Percentiles rank a stretch among this genome's conserved stretches.
phyloP scores from a whole-genome alignment of 176 grass and related monocot genomes.

The Aegilops speltoides region DNA sequence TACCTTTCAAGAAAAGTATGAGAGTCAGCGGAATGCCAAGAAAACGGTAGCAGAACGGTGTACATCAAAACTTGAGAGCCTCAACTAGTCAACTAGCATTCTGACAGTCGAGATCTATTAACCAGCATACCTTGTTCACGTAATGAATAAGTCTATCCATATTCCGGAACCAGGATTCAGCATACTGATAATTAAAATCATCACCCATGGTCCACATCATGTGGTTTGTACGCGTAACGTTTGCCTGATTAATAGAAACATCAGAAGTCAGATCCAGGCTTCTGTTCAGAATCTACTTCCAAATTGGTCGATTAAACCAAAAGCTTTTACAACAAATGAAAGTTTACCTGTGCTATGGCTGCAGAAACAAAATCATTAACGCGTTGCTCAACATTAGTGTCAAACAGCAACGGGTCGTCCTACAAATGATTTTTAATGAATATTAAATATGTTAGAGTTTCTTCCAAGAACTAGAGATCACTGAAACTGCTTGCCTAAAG shows the following conservation, averaged over 20 bases:
- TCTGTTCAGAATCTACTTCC: constrained; percentile 26
- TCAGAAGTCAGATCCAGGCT: constrained; percentile 8
- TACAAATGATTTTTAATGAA: constrained; percentile 40
- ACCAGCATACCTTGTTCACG: constrained; percentile 80
- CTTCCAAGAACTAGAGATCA: neutral
- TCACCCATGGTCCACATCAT: constrained; percentile 99
- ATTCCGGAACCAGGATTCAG: constrained; percentile 92
- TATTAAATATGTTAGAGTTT: neutral
- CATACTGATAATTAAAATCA: constrained; percentile 93
- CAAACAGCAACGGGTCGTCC: constrained; percentile 78
- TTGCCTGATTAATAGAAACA: constrained; percentile 57
- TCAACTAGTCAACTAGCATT: neutral
- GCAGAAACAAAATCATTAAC: constrained; percentile 83
- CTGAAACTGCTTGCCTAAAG: constrained; percentile 1
- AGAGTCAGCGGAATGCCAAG: neutral
- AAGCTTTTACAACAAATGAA: neutral
- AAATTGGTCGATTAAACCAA: constrained; percentile 14
- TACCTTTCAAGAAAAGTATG: neutral
- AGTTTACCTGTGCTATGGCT: constrained; percentile 79
- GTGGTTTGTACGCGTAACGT: constrained; percentile 83
- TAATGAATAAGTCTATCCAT: constrained; percentile 95
- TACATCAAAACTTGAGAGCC: neutral
- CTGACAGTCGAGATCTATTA: neutral
- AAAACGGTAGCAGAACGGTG: neutral
- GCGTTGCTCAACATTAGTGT: constrained; percentile 83